Evolutionary conservation across 306 rosid species (phyloP), one percentile per base, ranked within the genome.

Genomic region (Prunus davidiana): DNA sequence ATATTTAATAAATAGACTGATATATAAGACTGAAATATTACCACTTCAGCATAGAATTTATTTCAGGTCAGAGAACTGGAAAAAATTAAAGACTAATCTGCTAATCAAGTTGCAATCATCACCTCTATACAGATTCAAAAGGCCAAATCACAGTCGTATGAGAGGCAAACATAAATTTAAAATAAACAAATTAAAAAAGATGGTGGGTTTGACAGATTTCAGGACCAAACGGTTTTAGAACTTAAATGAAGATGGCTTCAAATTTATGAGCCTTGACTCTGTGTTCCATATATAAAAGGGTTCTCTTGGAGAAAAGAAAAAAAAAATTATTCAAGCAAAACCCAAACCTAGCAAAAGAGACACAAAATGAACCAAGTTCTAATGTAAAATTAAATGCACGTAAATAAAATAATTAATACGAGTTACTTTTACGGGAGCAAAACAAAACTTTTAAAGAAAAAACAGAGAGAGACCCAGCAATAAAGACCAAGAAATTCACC

Each of bases 11-110:
- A 60, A 73, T 4, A 57, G 18, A 56, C 28, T 38, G 16, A 25
- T n/a, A n/a, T n/a, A n/a, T n/a, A n/a, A n/a, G n/a, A n/a, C 28
- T 38, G 16, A 25, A 18, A 78, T 18, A 38, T 70, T n/a, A 63
- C 12, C 50, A 56, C 32, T 56, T 57, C 5, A 30, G 63, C 51
- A 83, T 22, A 38, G 69, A 28, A 47, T 67, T 28, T 58, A 61
- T 67, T 58, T 74, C 64, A 32, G 64, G 79, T 67, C 64, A 67
- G 56, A 67, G 50, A 18, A 6, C 80, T 69, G 32, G 11, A 83
- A 30, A 32, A 43, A 16, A 67, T 34, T 54, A 28, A 81, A 18
- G 41, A 25, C 30, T 51, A 54, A 19, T 27, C 54, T 8, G 41
- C 22, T 22, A 64, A 58, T 12, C 22, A 78, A 51, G 49, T 41